phyloP scores from a whole-genome alignment of 2,329 filamentous ascomycete species.

The Colletotrichum kahawae region DNA sequence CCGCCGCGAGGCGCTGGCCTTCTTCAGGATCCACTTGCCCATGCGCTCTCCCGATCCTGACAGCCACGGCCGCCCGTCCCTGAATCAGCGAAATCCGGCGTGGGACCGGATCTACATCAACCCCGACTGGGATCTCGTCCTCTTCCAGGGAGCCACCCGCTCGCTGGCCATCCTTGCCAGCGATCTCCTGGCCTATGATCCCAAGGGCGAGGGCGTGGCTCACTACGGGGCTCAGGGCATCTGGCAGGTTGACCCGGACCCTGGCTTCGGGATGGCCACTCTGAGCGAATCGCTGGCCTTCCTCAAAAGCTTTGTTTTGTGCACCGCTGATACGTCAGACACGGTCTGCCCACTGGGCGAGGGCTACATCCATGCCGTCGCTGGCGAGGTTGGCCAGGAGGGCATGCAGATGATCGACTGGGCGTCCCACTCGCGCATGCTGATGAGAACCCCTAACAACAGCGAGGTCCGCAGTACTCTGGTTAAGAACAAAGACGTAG shows the following conservation, averaged over 20 bases:
- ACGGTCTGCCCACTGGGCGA: constrained; percentile 1
- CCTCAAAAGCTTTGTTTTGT: constrained; percentile 10
- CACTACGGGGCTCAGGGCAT: constrained; percentile 22
- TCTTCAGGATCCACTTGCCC: constrained; percentile 26
- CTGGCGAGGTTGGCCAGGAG: constrained; percentile 5
- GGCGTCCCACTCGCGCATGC: background rate
- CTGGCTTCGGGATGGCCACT: constrained; percentile 17
- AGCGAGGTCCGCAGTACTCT: constrained; percentile 9
- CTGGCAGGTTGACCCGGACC: constrained; percentile 12
- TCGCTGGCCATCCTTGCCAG: constrained; percentile 21
- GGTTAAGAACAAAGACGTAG: background rate
- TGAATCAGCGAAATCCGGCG: constrained; percentile 21
- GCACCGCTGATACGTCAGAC: constrained; percentile 8
- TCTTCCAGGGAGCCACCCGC: constrained; percentile 11
- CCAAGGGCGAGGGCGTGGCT: constrained; percentile 5
- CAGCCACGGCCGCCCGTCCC: constrained; percentile 4
- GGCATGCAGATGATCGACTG: constrained; percentile 7
- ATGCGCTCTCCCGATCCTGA: constrained; percentile 1
- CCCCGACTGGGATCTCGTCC: constrained; percentile 26
- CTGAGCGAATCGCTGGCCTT: constrained; percentile 10
- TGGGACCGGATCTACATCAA: constrained; percentile 23
- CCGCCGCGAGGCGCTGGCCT: constrained; percentile 15
- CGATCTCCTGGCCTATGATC: constrained; percentile 23
- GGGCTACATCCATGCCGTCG: constrained; percentile 10
- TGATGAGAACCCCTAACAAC: background rate